Base-by-base conservation (phyloP, 352 stramenopile genomes). In the Blastocystis sp. region DNA sequence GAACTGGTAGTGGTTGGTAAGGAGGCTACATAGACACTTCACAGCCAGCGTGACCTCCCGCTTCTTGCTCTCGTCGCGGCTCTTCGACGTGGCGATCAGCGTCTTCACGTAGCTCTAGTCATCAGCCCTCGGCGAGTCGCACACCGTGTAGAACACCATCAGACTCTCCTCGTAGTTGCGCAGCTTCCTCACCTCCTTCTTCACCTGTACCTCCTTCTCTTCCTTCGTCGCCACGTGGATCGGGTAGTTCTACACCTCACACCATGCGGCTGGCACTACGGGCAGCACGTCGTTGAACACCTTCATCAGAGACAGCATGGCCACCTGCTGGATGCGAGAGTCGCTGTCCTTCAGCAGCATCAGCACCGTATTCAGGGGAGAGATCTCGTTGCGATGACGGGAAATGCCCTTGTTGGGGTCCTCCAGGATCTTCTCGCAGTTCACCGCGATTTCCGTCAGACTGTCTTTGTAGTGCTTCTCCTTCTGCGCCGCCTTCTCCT, bases 261-360 rank as follows among this genome's bases (percentile, higher is more conserved):
- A 19, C 0, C 28, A 14, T 1, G 38, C 7, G 53, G 38, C 2
- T 34, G 56, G 0, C 34, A 0, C 2, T 81, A 81, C 71, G 23
- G 71, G 71, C 1, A 81, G 71, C 38, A 81, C 66, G 71, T 81
- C 71, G 48, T 81, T 81, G 71, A 81, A 81, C 0, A 81, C 71
- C 43, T 81, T 81, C 23, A 81, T 56, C 21, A 81, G 48, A 5
- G 71, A 81, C 28, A 81, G 60, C 71, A 81, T 52, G 3, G 71
- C 71, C 21, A 81, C 23, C 10, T 48, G 56, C 19, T 53, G 38
- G 40, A 81, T 34, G 23, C 71, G 71, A 5, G 52, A 21, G 43
- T 81, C 71, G 19, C 7, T 2, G 45, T 81, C 71, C 59, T 65
- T 38, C 21, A 65, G 40, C 3, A 66, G 23, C 28, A 38, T 41